A percentile compares a stretch with the other conserved stretches of the same genome.
phyloP scores from a whole-genome alignment of 257 asterid species.

The Solanum paucissectum region DNA sequence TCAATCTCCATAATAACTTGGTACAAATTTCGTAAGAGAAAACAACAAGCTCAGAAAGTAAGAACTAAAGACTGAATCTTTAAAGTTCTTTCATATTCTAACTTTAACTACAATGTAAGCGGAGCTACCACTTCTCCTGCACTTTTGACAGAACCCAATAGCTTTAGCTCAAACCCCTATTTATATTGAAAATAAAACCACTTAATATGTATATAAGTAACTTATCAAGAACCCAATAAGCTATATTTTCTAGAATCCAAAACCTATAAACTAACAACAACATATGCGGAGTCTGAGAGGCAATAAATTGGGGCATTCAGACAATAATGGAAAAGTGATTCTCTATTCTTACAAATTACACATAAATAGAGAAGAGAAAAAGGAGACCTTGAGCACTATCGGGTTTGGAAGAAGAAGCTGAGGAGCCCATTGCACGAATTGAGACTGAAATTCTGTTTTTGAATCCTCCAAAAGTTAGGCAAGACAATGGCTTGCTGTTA shows the following conservation, averaged over 20 bases:
- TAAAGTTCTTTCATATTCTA: background rate
- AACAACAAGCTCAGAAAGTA: background rate
- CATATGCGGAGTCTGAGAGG: background rate
- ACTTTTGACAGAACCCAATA: background rate
- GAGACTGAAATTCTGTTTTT: conserved; percentile 5
- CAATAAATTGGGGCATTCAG: background rate
- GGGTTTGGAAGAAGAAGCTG: conserved; percentile 55
- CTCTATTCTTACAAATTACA: background rate
- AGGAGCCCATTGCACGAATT: conserved; percentile 74
- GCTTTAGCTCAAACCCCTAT: background rate
- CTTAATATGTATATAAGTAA: background rate
- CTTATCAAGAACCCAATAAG: background rate
- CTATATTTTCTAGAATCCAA: background rate
- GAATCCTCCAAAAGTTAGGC: conserved; percentile 12
- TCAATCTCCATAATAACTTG: background rate
- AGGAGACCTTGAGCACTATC: conserved; percentile 48
- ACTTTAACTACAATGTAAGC: background rate
- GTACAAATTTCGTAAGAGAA: background rate
- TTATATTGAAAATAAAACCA: too few species aligned
- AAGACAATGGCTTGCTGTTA: conserved; percentile 1
- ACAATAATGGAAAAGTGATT: background rate
- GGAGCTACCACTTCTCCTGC: background rate
- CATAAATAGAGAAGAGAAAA: background rate
- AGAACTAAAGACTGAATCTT: background rate
- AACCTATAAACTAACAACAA: background rate